phyloP scores from a whole-genome alignment of 106 monocot species.

The Allium sativum region DNA sequence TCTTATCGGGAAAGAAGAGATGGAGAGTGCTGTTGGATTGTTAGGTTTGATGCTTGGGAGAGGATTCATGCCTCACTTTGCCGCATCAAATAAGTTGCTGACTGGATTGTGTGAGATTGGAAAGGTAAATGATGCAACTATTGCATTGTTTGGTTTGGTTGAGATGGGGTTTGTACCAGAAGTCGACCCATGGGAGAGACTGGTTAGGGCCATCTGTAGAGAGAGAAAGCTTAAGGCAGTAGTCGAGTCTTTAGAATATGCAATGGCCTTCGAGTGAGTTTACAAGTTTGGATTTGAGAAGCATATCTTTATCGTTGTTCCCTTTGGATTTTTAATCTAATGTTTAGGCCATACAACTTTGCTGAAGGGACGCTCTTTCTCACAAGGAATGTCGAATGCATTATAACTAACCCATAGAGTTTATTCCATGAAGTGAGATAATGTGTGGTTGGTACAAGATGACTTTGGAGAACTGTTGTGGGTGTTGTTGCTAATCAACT shows the following conservation, averaged over 20 bases:
- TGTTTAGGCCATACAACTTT: too few relatives aligned
- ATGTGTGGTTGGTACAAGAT: too few relatives aligned
- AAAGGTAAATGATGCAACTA: constrained; percentile 50
- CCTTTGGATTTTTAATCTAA: too few relatives aligned
- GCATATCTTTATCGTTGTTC: too few relatives aligned
- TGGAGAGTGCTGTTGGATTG: constrained; percentile 53
- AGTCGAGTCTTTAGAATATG: constrained; percentile 34
- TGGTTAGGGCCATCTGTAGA: constrained; percentile 37
- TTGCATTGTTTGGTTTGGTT: constrained; percentile 47
- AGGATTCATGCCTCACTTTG: constrained; percentile 68
- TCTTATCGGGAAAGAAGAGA: constrained; percentile 29
- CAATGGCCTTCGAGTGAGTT: constrained; percentile 8
- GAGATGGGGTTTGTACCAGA: constrained; percentile 65
- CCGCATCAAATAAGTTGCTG: constrained; percentile 65
- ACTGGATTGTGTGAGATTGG: constrained; percentile 51
- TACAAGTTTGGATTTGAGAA: background rate
- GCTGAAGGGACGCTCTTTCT: too few relatives aligned
- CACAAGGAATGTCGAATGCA: too few relatives aligned
- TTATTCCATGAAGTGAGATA: too few relatives aligned
- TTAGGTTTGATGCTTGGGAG: constrained; percentile 62
- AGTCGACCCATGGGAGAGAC: constrained; percentile 33
- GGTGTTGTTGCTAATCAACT: too few relatives aligned
- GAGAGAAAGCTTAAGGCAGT: constrained; percentile 51
- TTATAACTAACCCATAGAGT: too few relatives aligned
- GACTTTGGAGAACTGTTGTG: too few relatives aligned